These are phyloP conservation scores for Monilinia aucupariae DNA, from an alignment of 2,329 filamentous ascomycete species.

Conservation along the genomic window DNA sequence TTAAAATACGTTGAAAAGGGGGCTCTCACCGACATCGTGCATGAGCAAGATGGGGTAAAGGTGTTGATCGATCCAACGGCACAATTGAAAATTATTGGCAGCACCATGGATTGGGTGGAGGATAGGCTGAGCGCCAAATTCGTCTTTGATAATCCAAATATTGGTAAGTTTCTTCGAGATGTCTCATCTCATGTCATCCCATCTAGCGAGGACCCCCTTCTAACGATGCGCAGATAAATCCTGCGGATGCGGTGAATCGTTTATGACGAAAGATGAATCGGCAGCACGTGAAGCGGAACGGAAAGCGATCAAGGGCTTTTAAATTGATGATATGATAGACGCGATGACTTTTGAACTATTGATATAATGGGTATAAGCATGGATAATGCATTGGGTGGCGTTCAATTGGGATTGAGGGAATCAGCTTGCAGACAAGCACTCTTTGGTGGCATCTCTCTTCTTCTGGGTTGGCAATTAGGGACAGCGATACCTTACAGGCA, in stretches of 20 bases:
- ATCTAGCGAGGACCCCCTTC: neutral
- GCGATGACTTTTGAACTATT: slow-evolving; percentile 15
- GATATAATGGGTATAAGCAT: slow-evolving; percentile 19
- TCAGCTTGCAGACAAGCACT: slow-evolving; percentile 5
- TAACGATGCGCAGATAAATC: slow-evolving; percentile 65
- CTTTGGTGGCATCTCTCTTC: neutral
- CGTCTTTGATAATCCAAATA: slow-evolving; percentile 94
- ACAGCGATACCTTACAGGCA: slow-evolving; percentile 10
- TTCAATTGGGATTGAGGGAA: slow-evolving; percentile 16
- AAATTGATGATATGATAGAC: slow-evolving; percentile 30
- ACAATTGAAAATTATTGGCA: slow-evolving; percentile 94
- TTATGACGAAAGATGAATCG: slow-evolving; percentile 57
- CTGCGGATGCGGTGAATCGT: slow-evolving; percentile 94
- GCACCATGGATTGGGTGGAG: slow-evolving; percentile 98
- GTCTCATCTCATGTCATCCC: neutral
- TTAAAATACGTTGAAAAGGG: slow-evolving; percentile 93
- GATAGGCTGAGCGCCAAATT: slow-evolving; percentile 91
- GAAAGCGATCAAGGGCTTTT: neutral
- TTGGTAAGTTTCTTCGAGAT: slow-evolving; percentile 62
- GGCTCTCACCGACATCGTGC: slow-evolving; percentile 79
- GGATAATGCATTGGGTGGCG: slow-evolving; percentile 34
- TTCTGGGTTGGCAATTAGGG: neutral
- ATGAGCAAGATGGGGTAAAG: slow-evolving; percentile 93
- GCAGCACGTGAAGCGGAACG: slow-evolving; percentile 11
- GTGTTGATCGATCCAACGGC: slow-evolving; percentile 97